Base-by-base conservation (phyloP, 805 yeast genomes). In the Saturnispora sanitii region DNA sequence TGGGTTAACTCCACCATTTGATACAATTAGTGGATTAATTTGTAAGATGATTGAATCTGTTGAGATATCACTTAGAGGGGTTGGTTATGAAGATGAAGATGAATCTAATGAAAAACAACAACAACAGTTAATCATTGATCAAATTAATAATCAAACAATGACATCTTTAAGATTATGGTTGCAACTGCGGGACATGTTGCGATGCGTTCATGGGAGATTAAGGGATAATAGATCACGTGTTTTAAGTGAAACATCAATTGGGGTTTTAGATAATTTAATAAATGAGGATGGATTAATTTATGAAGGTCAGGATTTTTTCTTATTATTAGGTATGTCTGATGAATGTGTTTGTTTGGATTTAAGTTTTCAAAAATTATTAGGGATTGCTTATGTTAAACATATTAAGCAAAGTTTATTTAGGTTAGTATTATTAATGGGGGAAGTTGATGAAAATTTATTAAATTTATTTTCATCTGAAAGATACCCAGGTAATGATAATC, bases 41-140 rank as follows among this genome's bases (percentile, higher is more conserved):
- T 65, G 75, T 1, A 73, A 72, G 48, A 75, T 83, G 0, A 70
- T 82, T 17, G 74, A 75, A 41, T 72, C 83, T 2, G 58, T 73
- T 6, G 95, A 85, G 50, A 73, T 83, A 11, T 61, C 81, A 0
- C 54, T 79, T 23, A 64, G 94, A 44, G 84, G 84, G 0, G 52
- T 60, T 1, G 49, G 62, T 1, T 57, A 67, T 12, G 49, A 4
- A 4, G 25, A 56, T 3, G 16, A 26, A 22, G 20, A 15, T 6
- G 8, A 6, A 7, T 12, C 13, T 3, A 27, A 33, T 3, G 22
- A 47, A 1, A 69, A 70, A n/a, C n/a, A n/a, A n/a, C n/a, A n/a
- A n/a, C n/a, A n/a, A n/a, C n/a, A n/a, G 0, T 47, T 76, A 11
- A 53, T 82, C 0, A 60, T 76, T 2, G 65, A 67, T 31, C 86